phyloP scores from a whole-genome alignment of 2,329 filamentous ascomycete species.

The Chaetomium sp. region DNA sequence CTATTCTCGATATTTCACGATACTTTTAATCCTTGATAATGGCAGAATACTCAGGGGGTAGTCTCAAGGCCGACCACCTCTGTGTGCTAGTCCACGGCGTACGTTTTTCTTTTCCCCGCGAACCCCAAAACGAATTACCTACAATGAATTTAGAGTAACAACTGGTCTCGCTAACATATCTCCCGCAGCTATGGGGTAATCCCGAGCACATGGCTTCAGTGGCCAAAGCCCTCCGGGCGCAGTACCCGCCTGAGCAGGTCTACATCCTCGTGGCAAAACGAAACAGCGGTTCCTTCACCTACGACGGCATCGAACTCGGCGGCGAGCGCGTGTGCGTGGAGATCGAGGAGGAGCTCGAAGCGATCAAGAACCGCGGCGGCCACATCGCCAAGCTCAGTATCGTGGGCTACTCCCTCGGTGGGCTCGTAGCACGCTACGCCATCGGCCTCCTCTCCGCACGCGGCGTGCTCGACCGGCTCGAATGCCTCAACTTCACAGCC shows the following conservation, averaged over 20 bases:
- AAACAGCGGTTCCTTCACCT: conserved; percentile 67
- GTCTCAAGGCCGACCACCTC: conserved; percentile 57
- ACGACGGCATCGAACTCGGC: conserved; percentile 62
- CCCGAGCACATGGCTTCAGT: conserved; percentile 65
- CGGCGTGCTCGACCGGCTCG: conserved; percentile 69
- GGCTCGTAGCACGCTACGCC: conserved; percentile 78
- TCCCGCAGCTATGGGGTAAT: conserved; percentile 65
- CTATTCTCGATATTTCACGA: no score
- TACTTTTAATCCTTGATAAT: conserved; percentile 18
- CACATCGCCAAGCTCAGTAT: conserved; percentile 77
- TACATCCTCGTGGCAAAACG: conserved; percentile 66
- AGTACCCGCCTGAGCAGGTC: conserved; percentile 55
- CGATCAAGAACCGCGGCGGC: conserved; percentile 55
- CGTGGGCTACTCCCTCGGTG: conserved; percentile 84
- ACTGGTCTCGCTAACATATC: conserved; percentile 8
- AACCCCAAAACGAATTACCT: background rate
- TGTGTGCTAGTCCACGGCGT: conserved; percentile 73
- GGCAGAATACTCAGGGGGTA: conserved; percentile 44
- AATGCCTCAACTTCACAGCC: conserved; percentile 87
- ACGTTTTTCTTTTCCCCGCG: conserved; percentile 27
- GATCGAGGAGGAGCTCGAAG: conserved; percentile 57
- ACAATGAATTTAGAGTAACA: background rate
- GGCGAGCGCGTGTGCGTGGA: conserved; percentile 62
- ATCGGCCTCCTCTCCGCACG: conserved; percentile 77
- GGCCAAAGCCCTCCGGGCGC: conserved; percentile 56